Percentiles rank a stretch among this genome's conserved stretches.
Conservation (phyloP, 306 rosid species). For the Vicia villosa region DNA sequence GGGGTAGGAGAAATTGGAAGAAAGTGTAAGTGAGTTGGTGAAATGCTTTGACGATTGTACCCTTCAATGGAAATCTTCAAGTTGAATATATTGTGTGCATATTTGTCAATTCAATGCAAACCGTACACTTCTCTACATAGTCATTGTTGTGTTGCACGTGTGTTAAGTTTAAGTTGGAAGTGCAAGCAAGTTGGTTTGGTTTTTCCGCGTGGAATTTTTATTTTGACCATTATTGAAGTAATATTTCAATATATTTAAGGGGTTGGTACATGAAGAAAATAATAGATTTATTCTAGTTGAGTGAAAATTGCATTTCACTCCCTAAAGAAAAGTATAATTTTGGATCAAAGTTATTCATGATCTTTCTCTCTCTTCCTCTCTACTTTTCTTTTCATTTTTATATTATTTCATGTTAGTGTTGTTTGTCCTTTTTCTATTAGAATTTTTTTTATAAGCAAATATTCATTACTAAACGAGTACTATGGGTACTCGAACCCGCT, state of each 20-base stretch:
- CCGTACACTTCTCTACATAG: too few species aligned
- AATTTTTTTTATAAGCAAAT: too few species aligned
- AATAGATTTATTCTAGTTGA: too few species aligned
- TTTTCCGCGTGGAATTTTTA: background rate
- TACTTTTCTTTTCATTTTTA: too few species aligned
- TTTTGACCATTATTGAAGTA: background rate
- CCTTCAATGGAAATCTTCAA: background rate
- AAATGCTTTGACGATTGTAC: background rate
- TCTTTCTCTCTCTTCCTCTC: too few species aligned
- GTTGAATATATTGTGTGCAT: background rate
- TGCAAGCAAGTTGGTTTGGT: background rate
- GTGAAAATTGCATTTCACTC: too few species aligned
- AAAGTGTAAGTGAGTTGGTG: constrained; percentile 3
- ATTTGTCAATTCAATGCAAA: background rate
- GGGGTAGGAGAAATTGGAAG: background rate
- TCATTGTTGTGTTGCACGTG: background rate
- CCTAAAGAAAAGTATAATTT: too few species aligned
- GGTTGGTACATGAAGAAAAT: background rate
- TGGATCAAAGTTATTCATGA: too few species aligned
- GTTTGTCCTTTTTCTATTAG: too few species aligned
- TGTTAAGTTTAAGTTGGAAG: constrained; percentile 1
- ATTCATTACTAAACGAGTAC: too few species aligned
- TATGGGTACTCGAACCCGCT: too few species aligned
- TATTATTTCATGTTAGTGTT: too few species aligned
- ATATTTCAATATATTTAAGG: background rate